Base-by-base conservation (phyloP, 495 filamentous ascomycete genomes). In the Staphylotrichum tortipilum region DNA sequence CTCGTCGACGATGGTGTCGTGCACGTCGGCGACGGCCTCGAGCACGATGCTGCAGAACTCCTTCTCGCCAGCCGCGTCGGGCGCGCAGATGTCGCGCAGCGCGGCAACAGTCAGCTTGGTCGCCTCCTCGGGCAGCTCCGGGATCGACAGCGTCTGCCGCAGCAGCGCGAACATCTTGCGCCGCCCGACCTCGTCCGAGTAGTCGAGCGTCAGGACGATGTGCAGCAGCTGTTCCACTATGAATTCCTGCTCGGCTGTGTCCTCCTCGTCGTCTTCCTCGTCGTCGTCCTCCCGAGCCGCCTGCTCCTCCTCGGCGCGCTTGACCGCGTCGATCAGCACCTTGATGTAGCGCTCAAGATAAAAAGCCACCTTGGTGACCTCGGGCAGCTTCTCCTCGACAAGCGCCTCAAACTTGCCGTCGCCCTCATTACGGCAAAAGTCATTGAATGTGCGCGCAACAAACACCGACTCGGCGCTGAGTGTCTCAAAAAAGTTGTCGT, bases 41-140 rank as follows among this genome's bases (percentile, higher is more conserved):
- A 95, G 77, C 6, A 97, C 84, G 17, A 97, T 76, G 49, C 84
- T 86, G 70, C 88, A 94, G 71, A 97, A 96, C 53, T 99, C 92
- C 45, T 82, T 80, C 68, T 97, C 92, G 11, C 85, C 88, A 7
- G 84, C 83, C 12, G 73, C 71, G 49, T 91, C 81, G 10, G 77
- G 79, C 1, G 89, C 88, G 56, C 86, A 94, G 43, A 89, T 82
- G 35, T 80, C 82, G 48, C 88, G 77, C 2, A 99, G 72, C 2
- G 87, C 85, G 51, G 95, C 82, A 15, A 96, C 76, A 6, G 83
- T 82, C 26, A 99, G 83, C 60, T 87, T 90, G 3, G 94, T 97
- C 35, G 84, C 84, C 62, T 94, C 88, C 55, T 97, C 88, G 4
- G 94, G 88, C 8, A 99, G 74, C 52, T 95, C 88, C 18, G 91